Conservation (phyloP, 164 flowering plant species). For the Vitis rupestris region DNA sequence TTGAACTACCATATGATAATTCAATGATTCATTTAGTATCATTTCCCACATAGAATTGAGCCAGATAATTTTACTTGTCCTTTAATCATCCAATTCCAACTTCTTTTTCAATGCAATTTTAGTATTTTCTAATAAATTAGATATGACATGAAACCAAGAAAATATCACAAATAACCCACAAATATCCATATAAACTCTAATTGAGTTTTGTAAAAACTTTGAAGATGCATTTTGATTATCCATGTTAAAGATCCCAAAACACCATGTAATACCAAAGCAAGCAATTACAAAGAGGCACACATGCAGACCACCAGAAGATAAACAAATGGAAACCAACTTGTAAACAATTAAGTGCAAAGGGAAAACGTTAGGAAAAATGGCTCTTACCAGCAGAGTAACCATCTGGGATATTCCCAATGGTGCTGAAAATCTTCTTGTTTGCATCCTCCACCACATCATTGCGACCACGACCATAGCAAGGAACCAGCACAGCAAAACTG, state of each 20-base stretch:
- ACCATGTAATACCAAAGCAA: too few relatives aligned
- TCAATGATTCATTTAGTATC: background rate
- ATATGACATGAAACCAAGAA: too few relatives aligned
- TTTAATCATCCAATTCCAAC: background rate
- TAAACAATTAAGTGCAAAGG: background rate
- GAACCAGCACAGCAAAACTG: conserved; percentile 88
- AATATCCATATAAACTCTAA: too few relatives aligned
- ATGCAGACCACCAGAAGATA: background rate
- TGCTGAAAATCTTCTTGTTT: conserved; percentile 41
- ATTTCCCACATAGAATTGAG: background rate
- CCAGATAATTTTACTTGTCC: background rate
- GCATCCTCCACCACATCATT: conserved; percentile 30
- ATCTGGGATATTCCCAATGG: conserved; percentile 43
- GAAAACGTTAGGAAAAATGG: background rate
- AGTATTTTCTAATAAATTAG: background rate
- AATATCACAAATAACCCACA: too few relatives aligned
- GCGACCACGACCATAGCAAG: conserved; percentile 62
- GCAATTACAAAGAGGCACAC: too few relatives aligned
- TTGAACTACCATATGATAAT: background rate
- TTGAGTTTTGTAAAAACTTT: too few relatives aligned
- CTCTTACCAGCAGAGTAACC: conserved; percentile 55
- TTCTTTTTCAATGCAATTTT: background rate
- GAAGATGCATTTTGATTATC: too few relatives aligned
- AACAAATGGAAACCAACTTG: background rate
- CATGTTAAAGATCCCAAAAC: too few relatives aligned